A percentile compares a stretch with the other conserved stretches of the same genome.
Conservation (phyloP, 768 basidiomycete species). For the Russula sp. region DNA sequence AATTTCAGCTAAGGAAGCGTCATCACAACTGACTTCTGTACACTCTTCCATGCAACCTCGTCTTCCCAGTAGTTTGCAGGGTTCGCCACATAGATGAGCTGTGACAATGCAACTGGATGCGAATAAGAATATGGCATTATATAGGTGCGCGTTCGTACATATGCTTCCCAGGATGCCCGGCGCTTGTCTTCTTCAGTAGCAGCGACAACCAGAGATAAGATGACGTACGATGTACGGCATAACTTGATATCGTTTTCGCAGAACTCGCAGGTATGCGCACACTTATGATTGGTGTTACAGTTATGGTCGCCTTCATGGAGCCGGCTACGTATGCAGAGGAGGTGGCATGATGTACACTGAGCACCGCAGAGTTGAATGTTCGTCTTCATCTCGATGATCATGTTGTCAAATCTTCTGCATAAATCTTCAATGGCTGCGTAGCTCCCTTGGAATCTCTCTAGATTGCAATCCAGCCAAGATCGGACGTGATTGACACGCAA, state of each 20-base stretch:
- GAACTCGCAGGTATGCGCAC: constrained; percentile 38
- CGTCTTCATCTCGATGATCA: constrained; percentile 39
- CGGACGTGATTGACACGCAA: constrained; percentile 40
- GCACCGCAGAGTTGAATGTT: constrained; percentile 43
- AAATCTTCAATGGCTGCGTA: constrained; percentile 42
- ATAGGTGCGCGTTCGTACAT: constrained; percentile 31
- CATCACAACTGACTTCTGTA: constrained; percentile 35
- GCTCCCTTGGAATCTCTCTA: constrained; percentile 37
- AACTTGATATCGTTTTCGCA: constrained; percentile 28
- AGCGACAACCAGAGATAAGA: not conserved
- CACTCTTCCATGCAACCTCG: constrained; percentile 49
- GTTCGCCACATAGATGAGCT: constrained; percentile 46
- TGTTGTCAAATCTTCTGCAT: constrained; percentile 37
- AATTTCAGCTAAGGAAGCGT: too few relatives aligned
- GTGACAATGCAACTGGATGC: constrained; percentile 41
- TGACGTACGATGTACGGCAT: constrained; percentile 43
- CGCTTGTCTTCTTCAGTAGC: constrained; percentile 29
- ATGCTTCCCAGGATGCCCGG: constrained; percentile 51
- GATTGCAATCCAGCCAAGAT: constrained; percentile 47
- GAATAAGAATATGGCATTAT: not conserved
- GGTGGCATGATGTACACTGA: constrained; percentile 41
- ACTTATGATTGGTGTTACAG: constrained; percentile 45
- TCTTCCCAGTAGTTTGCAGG: constrained; percentile 39
- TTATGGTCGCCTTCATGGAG: constrained; percentile 43
- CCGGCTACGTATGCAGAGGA: constrained; percentile 42